phyloP scores from a whole-genome alignment of 768 basidiomycete species.

The Pulveroboletus ravenelii region DNA sequence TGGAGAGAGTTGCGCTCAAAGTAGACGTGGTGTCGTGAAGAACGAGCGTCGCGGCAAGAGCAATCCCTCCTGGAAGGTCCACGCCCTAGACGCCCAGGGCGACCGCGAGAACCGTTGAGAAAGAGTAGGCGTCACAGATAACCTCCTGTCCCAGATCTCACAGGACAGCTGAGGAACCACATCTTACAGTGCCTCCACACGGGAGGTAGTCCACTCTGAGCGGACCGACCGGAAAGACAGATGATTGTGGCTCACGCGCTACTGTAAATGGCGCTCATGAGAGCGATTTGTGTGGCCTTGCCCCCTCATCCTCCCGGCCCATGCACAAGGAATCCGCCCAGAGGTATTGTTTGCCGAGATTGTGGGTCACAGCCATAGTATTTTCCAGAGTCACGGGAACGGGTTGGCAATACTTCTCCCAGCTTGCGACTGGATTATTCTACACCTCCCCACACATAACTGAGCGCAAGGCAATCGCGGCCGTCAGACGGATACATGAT shows the following conservation, averaged over 20 bases:
- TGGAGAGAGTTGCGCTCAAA: slow-evolving; percentile 13
- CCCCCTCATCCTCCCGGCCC: neutral
- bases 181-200: slow-evolving; percentile 4
- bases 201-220: slow-evolving; percentile 11
- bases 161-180: slow-evolving; percentile 9
- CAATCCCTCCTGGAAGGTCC: slow-evolving; percentile 17
- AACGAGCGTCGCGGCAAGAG: slow-evolving; percentile 14
- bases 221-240: slow-evolving; percentile 2
- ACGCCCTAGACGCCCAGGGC: neutral
- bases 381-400: slow-evolving; percentile 18
- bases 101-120: slow-evolving; percentile 4
- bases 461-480: slow-evolving; percentile 13
- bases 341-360: slow-evolving; percentile 13
- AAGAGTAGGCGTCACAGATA: slow-evolving; percentile 12
- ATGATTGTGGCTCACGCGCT: slow-evolving; percentile 14
- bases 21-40: slow-evolving; percentile 14
- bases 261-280: slow-evolving; percentile 18
- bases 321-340: slow-evolving; percentile 19
- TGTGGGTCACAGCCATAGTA: slow-evolving; percentile 10
- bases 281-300: slow-evolving; percentile 6
- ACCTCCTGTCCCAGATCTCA: slow-evolving; percentile 1
- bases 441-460: slow-evolving; percentile 17
- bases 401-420: slow-evolving; percentile 5
- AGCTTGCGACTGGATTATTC: slow-evolving; percentile 6
- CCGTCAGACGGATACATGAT: slow-evolving; percentile 1